These are phyloP conservation scores for Xylariaceae sp. DNA, from an alignment of 2,329 filamentous ascomycete species.

Conservation along the genomic window DNA sequence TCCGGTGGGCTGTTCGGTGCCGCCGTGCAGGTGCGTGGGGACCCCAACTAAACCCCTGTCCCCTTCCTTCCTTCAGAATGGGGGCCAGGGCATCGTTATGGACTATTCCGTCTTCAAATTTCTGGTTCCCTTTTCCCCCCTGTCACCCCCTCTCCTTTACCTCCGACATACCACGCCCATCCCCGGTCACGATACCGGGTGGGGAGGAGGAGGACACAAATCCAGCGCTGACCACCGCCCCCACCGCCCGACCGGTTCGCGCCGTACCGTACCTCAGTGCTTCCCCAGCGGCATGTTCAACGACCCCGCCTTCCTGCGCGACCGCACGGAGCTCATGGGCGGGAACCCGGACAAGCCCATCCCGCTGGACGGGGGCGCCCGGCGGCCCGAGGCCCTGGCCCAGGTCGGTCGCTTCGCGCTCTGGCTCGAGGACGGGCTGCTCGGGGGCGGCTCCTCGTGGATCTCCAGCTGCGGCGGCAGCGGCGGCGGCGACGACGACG, in stretches of 20 bases:
- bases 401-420: conserved; percentile 47
- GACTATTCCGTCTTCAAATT: too few relatives aligned
- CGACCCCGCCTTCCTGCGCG: conserved; percentile 49
- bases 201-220: too few relatives aligned
- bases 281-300: conserved; percentile 50
- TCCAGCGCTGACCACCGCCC: too few relatives aligned
- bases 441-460: conserved; percentile 62
- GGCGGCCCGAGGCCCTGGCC: conserved; percentile 46
- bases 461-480: conserved; percentile 30
- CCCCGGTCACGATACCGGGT: too few relatives aligned
- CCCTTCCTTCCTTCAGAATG: too few relatives aligned
- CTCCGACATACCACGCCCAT: too few relatives aligned
- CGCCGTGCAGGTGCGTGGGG: too few relatives aligned
- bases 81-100: too few relatives aligned
- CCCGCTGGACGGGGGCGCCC: conserved; percentile 15
- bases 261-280: too few relatives aligned
- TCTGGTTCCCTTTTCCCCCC: too few relatives aligned
- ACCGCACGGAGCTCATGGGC: conserved; percentile 38
- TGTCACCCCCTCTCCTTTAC: conserved; percentile 49
- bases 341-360: conserved; percentile 5
- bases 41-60: too few relatives aligned
- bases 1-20: not conserved
- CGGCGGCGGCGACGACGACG: conserved; percentile 22
- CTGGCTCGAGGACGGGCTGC: conserved; percentile 52
- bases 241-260: too few relatives aligned